Conservation (phyloP, 1,284 basidiomycete species). For the Boletellus dicymbophilus region DNA sequence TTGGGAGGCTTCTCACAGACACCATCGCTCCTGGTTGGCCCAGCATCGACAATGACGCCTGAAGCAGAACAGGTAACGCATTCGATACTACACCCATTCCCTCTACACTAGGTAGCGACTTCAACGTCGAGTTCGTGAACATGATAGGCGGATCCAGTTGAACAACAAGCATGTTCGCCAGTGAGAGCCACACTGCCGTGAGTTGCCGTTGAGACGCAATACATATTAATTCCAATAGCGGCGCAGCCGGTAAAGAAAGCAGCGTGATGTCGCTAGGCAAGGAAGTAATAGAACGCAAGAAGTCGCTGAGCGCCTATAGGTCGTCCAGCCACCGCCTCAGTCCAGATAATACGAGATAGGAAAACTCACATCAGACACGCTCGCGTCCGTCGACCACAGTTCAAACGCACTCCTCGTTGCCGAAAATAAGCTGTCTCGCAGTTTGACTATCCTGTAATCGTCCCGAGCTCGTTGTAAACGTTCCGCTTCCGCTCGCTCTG, state of each 20-base stretch:
- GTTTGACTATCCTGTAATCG: constrained; percentile 60
- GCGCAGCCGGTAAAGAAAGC: constrained; percentile 76
- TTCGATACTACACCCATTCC: constrained; percentile 49
- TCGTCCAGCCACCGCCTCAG: constrained; percentile 7
- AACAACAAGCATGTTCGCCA: constrained; percentile 76
- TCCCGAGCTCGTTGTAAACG: constrained; percentile 62
- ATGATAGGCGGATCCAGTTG: constrained; percentile 76
- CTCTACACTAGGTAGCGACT: constrained; percentile 41
- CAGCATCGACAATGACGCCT: constrained; percentile 59
- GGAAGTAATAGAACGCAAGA: constrained; percentile 81
- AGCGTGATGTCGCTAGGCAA: constrained; percentile 73
- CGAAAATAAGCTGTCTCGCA: constrained; percentile 66
- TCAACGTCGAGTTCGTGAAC: constrained; percentile 43
- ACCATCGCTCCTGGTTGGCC: constrained; percentile 67
- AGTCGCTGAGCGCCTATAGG: constrained; percentile 69
- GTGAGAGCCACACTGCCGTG: constrained; percentile 81
- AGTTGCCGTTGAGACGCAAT: constrained; percentile 71
- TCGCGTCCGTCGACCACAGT: constrained; percentile 76
- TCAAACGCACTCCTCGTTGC: constrained; percentile 65
- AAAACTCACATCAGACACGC: constrained; percentile 70
- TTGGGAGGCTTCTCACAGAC: constrained; percentile 47
- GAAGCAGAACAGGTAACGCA: constrained; percentile 60
- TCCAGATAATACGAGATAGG: no score
- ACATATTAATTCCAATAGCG: constrained; percentile 78
- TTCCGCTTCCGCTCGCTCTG: constrained; percentile 48